Evolutionary conservation across 176 grass and related monocot genomes (phyloP), one percentile per base, ranked within the genome.

Genomic region (Oryza meyeriana): DNA sequence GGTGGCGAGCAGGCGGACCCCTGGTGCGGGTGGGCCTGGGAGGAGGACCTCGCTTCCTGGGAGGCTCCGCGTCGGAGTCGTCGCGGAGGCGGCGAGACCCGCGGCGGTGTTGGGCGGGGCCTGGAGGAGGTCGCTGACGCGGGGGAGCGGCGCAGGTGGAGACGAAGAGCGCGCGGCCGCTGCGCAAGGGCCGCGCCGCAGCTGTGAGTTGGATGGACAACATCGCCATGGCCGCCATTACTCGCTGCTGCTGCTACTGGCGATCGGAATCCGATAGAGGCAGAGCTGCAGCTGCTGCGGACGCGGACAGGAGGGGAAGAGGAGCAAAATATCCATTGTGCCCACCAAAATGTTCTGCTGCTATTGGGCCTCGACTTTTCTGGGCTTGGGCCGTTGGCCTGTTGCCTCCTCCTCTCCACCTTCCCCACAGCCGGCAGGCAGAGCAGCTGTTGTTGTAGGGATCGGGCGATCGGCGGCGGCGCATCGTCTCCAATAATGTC

Each of bases 121-220:
- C 0, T 24, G 67, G 32, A 33, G 69, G 84, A 47, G 57, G 76
- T 36, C 59, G 67, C 71, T 81, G 72, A 3, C 72, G 67, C 4
- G 71, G 82, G 0, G 77, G 87, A 9, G 81, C 82, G 10, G 82
- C 82, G 48, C 69, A 63, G 36, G 79, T 71, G 64, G 79, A 77
- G 50, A 77, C 69, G 28, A 63, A 59, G 55, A 59, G 20, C 22
- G 55, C 55, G 55, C 55, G 22, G 55, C 55, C 8, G 22, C 22
- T 25, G 55, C 55, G 55, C 2, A 59, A 0, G 22, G 55, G 55
- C 55, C 22, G 2, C 55, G 55, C 22, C 8, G 55, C 55, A 9
- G 9, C 22, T 10, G 55, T 59, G 55, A 59, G 55, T 59, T 59
- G 55, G 8, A 59, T 0, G 22, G 55, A 59, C 55, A 59, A 27